Evolutionary conservation across 371 early-diverging fungal genomes (phyloP).

Genomic region (Capillidium rhysosporum): DNA sequence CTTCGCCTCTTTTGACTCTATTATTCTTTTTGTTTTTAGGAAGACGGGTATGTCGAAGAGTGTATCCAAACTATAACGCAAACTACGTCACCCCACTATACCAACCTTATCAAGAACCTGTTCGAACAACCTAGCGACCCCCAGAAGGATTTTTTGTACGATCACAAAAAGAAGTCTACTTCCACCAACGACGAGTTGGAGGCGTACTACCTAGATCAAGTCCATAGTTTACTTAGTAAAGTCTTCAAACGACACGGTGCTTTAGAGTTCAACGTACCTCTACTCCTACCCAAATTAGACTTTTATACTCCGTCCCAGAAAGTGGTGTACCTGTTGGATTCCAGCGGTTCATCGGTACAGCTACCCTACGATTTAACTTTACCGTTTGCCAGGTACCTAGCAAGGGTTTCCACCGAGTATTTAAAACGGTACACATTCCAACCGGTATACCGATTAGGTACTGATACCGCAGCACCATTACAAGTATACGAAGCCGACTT

Average conservation of each 20-base stretch:
- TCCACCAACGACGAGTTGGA: constrained; percentile 30
- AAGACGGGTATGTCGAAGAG: constrained; percentile 82
- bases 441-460: constrained; percentile 36
- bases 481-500: constrained; percentile 66
- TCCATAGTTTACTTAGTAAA: constrained; percentile 49
- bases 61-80: constrained; percentile 69
- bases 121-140: constrained; percentile 57
- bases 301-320: constrained; percentile 41
- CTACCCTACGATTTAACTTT: constrained; percentile 82
- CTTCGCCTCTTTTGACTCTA: too few relatives aligned
- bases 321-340: constrained; percentile 62
- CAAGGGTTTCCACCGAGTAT: constrained; percentile 45
- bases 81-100: constrained; percentile 72
- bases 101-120: constrained; percentile 56
- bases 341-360: constrained; percentile 61
- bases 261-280: constrained; percentile 58
- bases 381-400: constrained; percentile 74
- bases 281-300: constrained; percentile 68
- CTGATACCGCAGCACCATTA: constrained; percentile 70
- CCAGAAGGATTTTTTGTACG: constrained; percentile 80
- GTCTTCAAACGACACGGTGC: constrained; percentile 81
- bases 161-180: constrained; percentile 35
- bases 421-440: constrained; percentile 78
- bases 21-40: too few relatives aligned
- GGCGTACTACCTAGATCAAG: constrained; percentile 40